Evolutionary conservation across 75 land plant species (phyloP).

Genomic region (Gnetum montanum): DNA sequence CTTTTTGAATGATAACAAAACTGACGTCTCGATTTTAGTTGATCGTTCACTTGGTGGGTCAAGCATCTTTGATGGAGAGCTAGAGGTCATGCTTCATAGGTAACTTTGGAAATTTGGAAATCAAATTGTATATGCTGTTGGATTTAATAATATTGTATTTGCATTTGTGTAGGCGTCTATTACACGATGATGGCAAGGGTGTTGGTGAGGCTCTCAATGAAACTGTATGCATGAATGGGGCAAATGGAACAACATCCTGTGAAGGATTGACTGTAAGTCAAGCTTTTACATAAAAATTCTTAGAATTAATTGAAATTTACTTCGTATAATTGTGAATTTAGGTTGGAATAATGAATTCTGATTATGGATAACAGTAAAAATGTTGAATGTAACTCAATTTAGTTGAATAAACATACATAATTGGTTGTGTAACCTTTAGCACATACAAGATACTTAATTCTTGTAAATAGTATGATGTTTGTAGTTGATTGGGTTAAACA

Average conservation of each 20-base stretch:
- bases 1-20: conserved; percentile 47
- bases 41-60: conserved; percentile 81
- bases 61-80: conserved; percentile 74
- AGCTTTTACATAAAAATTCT: not conserved
- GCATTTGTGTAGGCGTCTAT: conserved; percentile 41
- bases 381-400: no score
- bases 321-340: no score
- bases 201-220: conserved; percentile 85
- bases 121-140: conserved; percentile 25
- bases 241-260: conserved; percentile 22
- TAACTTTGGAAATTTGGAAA: conserved; percentile 10
- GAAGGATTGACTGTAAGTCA: conserved; percentile 52
- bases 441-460: no score
- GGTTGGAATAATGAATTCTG: no score
- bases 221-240: conserved; percentile 38
- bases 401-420: no score
- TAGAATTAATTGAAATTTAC: no score
- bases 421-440: no score
- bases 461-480: no score
- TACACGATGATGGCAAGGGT: conserved; percentile 74
- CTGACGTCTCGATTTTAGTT: conserved; percentile 79
- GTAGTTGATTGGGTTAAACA: no score
- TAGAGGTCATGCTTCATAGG: conserved; percentile 95
- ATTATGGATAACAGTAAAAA: no score
- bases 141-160: conserved; percentile 2